A percentile compares a stretch with the other conserved stretches of the same genome.
These are phyloP conservation scores for Didymella keratinophila DNA, from an alignment of 2,329 filamentous ascomycete genomes.

Conservation along the genomic window DNA sequence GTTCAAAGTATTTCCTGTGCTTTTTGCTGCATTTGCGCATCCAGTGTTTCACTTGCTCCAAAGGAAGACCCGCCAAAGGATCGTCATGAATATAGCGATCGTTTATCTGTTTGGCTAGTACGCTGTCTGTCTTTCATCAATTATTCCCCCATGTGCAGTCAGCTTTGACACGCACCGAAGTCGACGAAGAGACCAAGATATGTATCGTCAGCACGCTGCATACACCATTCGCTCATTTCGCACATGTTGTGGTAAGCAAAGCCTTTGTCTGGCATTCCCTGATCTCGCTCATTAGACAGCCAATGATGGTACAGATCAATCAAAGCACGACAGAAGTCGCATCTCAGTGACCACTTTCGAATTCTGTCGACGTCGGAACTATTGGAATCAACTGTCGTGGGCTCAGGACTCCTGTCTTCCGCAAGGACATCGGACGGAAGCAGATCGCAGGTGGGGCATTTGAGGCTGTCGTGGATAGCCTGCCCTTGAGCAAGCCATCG, in stretches of 20 bases:
- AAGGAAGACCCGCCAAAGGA: neutral
- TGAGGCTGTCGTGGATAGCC: neutral
- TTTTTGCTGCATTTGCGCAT: neutral
- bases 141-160: neutral
- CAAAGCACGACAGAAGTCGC: neutral
- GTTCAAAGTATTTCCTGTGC: neutral
- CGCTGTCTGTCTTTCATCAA: neutral
- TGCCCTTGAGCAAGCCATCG: neutral
- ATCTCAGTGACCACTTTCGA: neutral
- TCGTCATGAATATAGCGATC: neutral
- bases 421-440: neutral
- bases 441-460: constrained; percentile 1
- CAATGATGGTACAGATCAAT: neutral
- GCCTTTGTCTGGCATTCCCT: neutral
- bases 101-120: neutral
- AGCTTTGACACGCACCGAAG: neutral
- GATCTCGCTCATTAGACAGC: neutral
- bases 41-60: neutral
- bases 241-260: neutral
- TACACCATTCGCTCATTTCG: neutral
- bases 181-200: neutral
- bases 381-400: neutral
- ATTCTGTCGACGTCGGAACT: neutral
- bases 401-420: neutral
- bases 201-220: neutral